Percentiles rank a stretch among this genome's conserved stretches.
phyloP scores from a whole-genome alignment of 2,329 filamentous ascomycete species.

The Nannizziopsis barbatae region DNA sequence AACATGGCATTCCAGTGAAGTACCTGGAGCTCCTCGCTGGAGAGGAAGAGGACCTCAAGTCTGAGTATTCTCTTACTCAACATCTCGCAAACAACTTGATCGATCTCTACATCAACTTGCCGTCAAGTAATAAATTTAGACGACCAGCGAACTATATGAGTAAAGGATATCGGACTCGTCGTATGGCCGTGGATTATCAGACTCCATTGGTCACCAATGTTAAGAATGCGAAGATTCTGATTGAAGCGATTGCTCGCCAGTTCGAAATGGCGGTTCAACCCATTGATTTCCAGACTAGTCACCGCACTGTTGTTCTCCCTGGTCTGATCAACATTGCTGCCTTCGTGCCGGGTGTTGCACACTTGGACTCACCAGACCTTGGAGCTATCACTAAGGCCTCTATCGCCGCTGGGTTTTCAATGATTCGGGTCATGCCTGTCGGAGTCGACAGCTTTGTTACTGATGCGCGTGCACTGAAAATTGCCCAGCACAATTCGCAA shows the following conservation, averaged over 20 bases:
- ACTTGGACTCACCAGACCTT: constrained; percentile 54
- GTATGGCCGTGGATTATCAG: constrained; percentile 97
- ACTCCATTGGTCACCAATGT: constrained; percentile 96
- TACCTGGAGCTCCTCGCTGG: constrained; percentile 79
- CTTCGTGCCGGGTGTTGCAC: constrained; percentile 63
- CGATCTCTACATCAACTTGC: constrained; percentile 96
- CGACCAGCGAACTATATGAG: constrained; percentile 97
- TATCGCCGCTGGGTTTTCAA: constrained; percentile 63
- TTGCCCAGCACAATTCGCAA: constrained; percentile 60
- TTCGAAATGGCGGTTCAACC: constrained; percentile 73
- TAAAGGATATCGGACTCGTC: constrained; percentile 88
- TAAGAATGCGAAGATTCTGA: constrained; percentile 95
- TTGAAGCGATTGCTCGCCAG: constrained; percentile 85
- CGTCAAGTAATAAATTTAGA: constrained; percentile 95
- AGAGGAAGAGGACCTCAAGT: constrained; percentile 72
- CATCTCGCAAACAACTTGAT: constrained; percentile 97
- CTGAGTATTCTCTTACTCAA: constrained; percentile 93
- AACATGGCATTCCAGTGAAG: constrained; percentile 83
- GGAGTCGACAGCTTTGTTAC: constrained; percentile 62
- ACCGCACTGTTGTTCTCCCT: constrained; percentile 60
- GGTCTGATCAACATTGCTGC: constrained; percentile 69
- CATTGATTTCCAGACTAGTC: constrained; percentile 86
- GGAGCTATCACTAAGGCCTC: constrained; percentile 61
- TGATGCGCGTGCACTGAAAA: constrained; percentile 57
- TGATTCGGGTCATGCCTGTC: constrained; percentile 68